Evolutionary conservation across 805 yeast species (phyloP), one percentile per base, ranked within the genome.

Genomic region (Nematodospora valgi): DNA sequence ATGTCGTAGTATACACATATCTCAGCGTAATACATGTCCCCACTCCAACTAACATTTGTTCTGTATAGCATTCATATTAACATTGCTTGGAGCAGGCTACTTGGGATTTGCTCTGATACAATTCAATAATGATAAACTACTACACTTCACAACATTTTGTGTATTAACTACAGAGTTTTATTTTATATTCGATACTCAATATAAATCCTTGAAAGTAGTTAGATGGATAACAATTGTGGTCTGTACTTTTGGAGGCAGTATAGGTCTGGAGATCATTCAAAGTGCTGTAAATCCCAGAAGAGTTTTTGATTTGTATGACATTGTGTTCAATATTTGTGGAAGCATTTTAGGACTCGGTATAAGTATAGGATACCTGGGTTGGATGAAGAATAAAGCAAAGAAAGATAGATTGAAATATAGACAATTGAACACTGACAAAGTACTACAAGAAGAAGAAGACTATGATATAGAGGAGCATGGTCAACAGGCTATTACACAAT

Each of bases 241-340:
- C 3, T 76, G 82, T 47, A 68, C 76, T 1, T n/a, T 70, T 2
- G 62, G 59, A 2, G 80, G 70, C 0, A 58, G 74, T 10, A 49
- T 76, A 3, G 58, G 61, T 2, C 78, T 78, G 55, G 85, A 78
- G 46, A 56, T 69, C 30, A 36, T 67, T 1, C 85, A 78, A 44
- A 64, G 65, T 12, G 6, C 59, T 12, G 54, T 76, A 3, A 65
- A 74, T 24, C 70, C 78, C 1, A 47, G 41, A 3, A 47, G 85
- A 34, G 54, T 56, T 0, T 78, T 76, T 51, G 85, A 78, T 41
- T 30, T 49, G 2, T 30, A 43, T 30, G 85, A 78, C 47, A 77
- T 78, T 13, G 31, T 41, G 9, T 48, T 35, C 40, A 67, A 67
- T 38, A 33, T 63, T 4, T 39, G 32, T 6, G 72, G 72, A 3